Evolutionary conservation across 148 eudicot genomes (phyloP).

Genomic region (Talinum fruticosum): DNA sequence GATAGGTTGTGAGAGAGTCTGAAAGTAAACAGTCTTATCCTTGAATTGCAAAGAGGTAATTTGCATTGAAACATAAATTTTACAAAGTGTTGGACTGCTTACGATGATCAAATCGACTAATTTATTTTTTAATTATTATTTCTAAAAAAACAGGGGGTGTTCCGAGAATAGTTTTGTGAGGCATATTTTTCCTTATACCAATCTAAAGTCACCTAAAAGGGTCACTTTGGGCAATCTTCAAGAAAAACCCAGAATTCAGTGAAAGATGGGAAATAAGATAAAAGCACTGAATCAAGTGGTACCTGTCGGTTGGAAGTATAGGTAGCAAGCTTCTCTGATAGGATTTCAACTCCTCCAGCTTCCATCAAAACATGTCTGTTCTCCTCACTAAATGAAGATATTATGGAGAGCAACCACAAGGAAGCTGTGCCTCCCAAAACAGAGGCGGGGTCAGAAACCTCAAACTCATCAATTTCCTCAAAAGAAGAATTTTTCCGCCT

Average conservation of each 20-base stretch:
- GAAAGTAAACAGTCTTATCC: background rate
- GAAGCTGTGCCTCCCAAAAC: conserved; percentile 70
- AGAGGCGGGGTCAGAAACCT: conserved; percentile 65
- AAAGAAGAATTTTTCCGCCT: conserved; percentile 49
- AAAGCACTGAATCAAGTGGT: conserved; percentile 9
- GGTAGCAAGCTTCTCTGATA: conserved; percentile 60
- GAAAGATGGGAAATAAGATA: background rate
- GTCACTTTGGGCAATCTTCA: background rate
- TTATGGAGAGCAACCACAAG: conserved; percentile 67
- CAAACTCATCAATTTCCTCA: conserved; percentile 54
- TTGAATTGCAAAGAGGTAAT: background rate
- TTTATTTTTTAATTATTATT: too few relatives aligned
- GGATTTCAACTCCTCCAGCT: conserved; percentile 78
- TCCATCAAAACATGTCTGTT: conserved; percentile 56
- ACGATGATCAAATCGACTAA: background rate
- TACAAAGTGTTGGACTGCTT: background rate
- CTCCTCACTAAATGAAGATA: conserved; percentile 55
- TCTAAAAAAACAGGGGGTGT: background rate
- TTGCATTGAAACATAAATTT: background rate
- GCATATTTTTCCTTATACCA: background rate
- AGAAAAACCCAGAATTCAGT: background rate
- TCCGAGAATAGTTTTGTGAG: background rate
- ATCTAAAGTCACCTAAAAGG: background rate
- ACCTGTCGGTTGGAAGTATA: conserved; percentile 60
- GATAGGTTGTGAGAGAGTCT: background rate